Evolutionary conservation across 805 yeast species (phyloP).

Genomic region (Lachancea lanzarotensis): DNA sequence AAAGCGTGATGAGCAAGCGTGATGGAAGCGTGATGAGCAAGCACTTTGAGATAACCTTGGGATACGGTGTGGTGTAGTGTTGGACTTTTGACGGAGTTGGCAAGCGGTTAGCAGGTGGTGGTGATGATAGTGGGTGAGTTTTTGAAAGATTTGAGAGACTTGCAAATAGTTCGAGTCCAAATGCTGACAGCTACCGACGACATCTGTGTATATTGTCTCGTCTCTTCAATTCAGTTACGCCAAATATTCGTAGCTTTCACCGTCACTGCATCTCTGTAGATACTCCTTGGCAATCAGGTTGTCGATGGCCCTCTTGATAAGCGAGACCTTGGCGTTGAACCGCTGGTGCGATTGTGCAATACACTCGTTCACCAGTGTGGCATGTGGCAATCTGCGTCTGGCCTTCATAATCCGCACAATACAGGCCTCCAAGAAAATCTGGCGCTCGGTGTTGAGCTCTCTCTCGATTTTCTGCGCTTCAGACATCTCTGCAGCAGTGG

Average conservation of each 20-base stretch:
- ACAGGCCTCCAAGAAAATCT: constrained; percentile 81
- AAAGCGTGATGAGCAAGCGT: too few species aligned
- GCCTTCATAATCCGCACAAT: constrained; percentile 97
- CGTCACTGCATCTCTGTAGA: constrained; percentile 65
- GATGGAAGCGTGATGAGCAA: too few species aligned
- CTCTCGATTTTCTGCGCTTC: constrained; percentile 57
- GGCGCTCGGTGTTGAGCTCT: constrained; percentile 82
- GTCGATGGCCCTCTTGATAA: constrained; percentile 82
- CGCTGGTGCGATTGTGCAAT: constrained; percentile 74
- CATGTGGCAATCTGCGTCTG: constrained; percentile 71
- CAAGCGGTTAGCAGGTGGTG: too few species aligned
- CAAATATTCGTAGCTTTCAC: constrained; percentile 70
- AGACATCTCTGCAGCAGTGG: constrained; percentile 37
- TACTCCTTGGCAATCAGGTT: constrained; percentile 80
- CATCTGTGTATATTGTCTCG: background rate
- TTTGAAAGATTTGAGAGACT: too few species aligned
- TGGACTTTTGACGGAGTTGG: too few species aligned
- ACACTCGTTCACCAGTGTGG: constrained; percentile 77
- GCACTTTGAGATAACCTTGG: too few species aligned
- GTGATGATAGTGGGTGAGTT: too few species aligned
- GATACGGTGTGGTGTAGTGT: too few species aligned
- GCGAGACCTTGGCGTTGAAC: constrained; percentile 79
- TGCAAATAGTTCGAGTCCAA: too few species aligned
- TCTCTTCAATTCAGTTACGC: constrained; percentile 39
- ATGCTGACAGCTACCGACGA: background rate